These are phyloP conservation scores for Pseudopithomyces chartarum DNA, from an alignment of 2,329 filamentous ascomycete genomes.

Conservation along the genomic window DNA sequence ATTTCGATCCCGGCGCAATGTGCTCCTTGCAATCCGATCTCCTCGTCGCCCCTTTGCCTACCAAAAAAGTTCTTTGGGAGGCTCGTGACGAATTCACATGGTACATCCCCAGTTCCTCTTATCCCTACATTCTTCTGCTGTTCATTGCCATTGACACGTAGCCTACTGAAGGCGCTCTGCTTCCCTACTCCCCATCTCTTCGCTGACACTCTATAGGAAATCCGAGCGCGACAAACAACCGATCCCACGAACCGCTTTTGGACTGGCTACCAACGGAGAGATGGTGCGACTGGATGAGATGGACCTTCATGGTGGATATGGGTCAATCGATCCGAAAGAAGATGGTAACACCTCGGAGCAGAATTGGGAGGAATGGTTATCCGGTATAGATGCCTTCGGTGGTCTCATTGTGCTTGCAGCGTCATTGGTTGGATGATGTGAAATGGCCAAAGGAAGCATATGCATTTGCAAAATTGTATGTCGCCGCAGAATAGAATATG, in stretches of 20 bases:
- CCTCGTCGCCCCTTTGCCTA: slow-evolving; percentile 50
- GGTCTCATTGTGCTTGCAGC: slow-evolving; percentile 54
- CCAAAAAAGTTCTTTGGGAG: slow-evolving; percentile 53
- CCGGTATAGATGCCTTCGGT: slow-evolving; percentile 53
- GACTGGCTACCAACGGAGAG: slow-evolving; percentile 39
- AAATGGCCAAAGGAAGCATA: no score
- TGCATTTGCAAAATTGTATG: no score
- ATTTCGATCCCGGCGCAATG: slow-evolving; percentile 47
- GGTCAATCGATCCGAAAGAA: slow-evolving; percentile 15
- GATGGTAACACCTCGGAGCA: slow-evolving; percentile 15
- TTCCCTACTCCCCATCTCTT: neutral
- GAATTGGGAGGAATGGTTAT: slow-evolving; percentile 54
- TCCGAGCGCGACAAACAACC: slow-evolving; percentile 32
- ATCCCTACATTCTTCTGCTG: no score
- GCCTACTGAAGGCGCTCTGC: no score
- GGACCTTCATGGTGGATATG: slow-evolving; percentile 29
- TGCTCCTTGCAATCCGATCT: slow-evolving; percentile 45
- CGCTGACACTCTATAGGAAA: slow-evolving; percentile 20
- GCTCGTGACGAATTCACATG: slow-evolving; percentile 43
- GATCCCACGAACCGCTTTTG: slow-evolving; percentile 28
- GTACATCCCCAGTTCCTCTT: neutral
- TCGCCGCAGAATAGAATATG: no score
- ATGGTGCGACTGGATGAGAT: slow-evolving; percentile 36
- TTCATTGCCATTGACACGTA: no score
- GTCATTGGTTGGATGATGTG: slow-evolving; percentile 26